Percentiles rank a stretch among this genome's conserved stretches.
Evolutionary conservation across 2,329 filamentous ascomycete genomes (phyloP).

Genomic region (Diaporthe citri): DNA sequence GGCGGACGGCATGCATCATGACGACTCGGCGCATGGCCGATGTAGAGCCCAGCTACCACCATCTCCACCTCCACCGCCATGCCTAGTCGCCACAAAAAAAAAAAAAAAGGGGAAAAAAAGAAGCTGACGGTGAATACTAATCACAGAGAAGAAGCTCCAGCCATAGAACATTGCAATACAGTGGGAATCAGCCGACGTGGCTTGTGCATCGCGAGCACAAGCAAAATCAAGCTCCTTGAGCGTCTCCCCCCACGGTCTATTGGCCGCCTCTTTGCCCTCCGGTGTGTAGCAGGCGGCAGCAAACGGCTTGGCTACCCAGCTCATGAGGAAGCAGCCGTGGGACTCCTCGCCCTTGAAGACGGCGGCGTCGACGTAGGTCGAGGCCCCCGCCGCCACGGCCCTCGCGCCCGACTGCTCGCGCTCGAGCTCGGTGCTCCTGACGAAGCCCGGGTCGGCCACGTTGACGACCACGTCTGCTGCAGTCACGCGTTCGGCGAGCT

Average conservation of each 20-base stretch:
- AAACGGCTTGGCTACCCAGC: slow-evolving; percentile 51
- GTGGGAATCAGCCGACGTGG: rapidly evolving
- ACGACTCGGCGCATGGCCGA: not conserved
- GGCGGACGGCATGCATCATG: not conserved
- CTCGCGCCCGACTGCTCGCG: slow-evolving; percentile 39
- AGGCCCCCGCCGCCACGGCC: slow-evolving; percentile 46
- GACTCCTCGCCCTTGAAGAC: slow-evolving; percentile 50
- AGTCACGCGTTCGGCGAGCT: slow-evolving; percentile 47
- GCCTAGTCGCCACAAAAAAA: too few relatives aligned
- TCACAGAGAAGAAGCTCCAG: not conserved
- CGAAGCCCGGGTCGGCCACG: slow-evolving; percentile 50
- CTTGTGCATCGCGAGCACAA: not conserved
- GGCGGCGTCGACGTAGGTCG: slow-evolving; percentile 50
- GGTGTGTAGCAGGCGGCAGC: slow-evolving; percentile 34
- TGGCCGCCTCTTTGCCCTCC: not conserved
- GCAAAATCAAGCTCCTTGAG: slow-evolving; percentile 38
- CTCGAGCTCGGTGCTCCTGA: slow-evolving; percentile 48
- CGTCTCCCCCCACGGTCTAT: slow-evolving; percentile 39
- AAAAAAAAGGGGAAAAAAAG: not conserved
- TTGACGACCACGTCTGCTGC: slow-evolving; percentile 48
- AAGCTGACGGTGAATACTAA: not conserved
- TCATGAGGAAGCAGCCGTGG: slow-evolving; percentile 52
- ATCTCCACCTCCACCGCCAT: not conserved
- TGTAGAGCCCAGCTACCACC: not conserved
- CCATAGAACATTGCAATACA: not conserved